Base-by-base conservation (phyloP, 768 basidiomycete genomes). In the Rubroboletus satanas region DNA sequence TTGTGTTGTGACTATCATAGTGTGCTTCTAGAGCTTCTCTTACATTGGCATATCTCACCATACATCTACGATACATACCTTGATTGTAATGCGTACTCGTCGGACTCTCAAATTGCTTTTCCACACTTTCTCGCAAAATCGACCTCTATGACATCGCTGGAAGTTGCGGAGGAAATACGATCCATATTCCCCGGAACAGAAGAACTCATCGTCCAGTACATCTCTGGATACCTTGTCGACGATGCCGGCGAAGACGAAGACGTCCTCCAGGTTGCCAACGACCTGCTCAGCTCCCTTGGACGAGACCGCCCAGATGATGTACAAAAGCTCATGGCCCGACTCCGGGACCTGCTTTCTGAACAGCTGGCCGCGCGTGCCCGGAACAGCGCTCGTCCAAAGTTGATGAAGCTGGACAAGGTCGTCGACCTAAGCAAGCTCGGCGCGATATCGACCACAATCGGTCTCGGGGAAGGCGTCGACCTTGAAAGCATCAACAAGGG, bases 401-500 rank as follows among this genome's bases (percentile, higher is more conserved):
- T 91, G 45, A 79, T 83, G 64, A 87, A 90, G 66, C 72, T 93
- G 56, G 93, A 93, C 71, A 88, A 86, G 69, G 87, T 91, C 50
- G 83, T 93, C 82, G 87, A 93, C 62, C 85, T 94, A 81, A 90
- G 88, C 75, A 90, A 89, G 72, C 73, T 84, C 2, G 77, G 79
- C 9, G 80, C 84, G 45, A 83, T 93, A 69, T 91, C 89, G 29
- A 87, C 73, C 54, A 93, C 91, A 7, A 87, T 93, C 58, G 87
- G 83, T 5, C 74, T 94, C 45, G 77, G 82, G 0, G 89, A 92
- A 58, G 90, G 90, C 14, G 90, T 94, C 37, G 93, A 95, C 69
- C 75, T 95, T 50, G 91, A 93, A 71, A 90, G 89, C 37, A 91
- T 93, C 51, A 93, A 93, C 74, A 94, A 95, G 79, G 92, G 89